phyloP scores from a whole-genome alignment of 1,284 basidiomycete genomes.

The Albatrellus sp. region DNA sequence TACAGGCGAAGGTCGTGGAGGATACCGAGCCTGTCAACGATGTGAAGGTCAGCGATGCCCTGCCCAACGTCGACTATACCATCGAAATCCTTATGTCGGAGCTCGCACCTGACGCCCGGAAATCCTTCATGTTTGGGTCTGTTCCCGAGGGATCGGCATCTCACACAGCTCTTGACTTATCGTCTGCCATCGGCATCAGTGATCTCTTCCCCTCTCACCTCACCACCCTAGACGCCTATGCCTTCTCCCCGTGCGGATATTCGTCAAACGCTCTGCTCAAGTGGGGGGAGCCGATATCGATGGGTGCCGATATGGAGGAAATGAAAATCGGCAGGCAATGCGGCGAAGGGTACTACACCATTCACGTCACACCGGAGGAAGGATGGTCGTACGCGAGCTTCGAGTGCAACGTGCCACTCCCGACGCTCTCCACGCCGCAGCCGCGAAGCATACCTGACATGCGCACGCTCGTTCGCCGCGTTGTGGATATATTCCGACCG shows the following conservation, averaged over 20 bases:
- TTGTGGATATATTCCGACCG: constrained; percentile 90
- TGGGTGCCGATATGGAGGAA: constrained; percentile 3
- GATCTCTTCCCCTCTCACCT: constrained; percentile 69
- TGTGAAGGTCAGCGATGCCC: constrained; percentile 13
- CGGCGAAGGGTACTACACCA: constrained; percentile 91
- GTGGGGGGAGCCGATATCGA: constrained; percentile 30
- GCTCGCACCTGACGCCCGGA: constrained; percentile 65
- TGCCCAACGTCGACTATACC: constrained; percentile 63
- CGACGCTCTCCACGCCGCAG: constrained; percentile 19
- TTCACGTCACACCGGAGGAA: constrained; percentile 96
- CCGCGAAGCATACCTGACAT: constrained; percentile 54
- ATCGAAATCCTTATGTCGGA: constrained; percentile 99
- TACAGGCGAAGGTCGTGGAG: constrained; percentile 6
- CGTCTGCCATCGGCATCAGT: constrained; percentile 70
- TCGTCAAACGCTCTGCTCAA: constrained; percentile 88
- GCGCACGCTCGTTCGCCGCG: constrained; percentile 71
- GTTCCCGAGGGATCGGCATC: constrained; percentile 33
- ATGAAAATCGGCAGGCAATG: constrained; percentile 2
- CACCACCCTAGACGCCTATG: constrained; percentile 85
- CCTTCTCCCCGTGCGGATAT: constrained; percentile 95
- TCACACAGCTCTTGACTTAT: constrained; percentile 56
- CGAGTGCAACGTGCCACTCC: constrained; percentile 93
- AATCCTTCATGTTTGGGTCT: constrained; percentile 61
- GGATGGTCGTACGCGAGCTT: constrained; percentile 98
- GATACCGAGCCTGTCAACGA: constrained; percentile 14